These are phyloP conservation scores for Rhodomyrtus psidioides DNA, from an alignment of 441 rosid genomes.

Conservation along the genomic window DNA sequence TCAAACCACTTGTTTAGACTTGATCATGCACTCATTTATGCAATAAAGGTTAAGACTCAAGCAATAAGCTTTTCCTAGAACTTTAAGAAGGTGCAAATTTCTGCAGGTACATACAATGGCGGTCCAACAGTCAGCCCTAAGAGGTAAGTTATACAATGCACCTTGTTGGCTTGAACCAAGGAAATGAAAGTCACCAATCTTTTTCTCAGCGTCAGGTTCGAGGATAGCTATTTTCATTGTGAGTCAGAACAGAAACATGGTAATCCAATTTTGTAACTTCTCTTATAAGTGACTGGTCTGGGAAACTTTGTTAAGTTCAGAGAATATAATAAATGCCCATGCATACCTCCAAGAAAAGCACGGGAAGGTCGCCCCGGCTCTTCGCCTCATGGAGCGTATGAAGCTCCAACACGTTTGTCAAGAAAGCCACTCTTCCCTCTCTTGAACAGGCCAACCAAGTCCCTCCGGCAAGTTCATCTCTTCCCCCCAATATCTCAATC, in stretches of 20 bases:
- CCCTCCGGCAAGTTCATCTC: slow-evolving; percentile 59
- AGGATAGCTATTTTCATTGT: not conserved
- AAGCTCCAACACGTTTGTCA: slow-evolving; percentile 61
- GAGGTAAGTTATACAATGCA: not conserved
- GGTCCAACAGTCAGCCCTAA: not conserved
- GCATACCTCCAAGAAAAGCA: slow-evolving; percentile 52
- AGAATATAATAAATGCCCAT: not conserved
- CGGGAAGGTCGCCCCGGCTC: slow-evolving; percentile 61
- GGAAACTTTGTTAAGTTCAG: not conserved
- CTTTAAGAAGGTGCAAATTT: not conserved
- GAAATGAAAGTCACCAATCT: not conserved
- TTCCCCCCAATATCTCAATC: slow-evolving; percentile 44
- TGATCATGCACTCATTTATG: not conserved
- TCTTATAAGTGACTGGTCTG: not conserved
- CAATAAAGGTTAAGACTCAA: not conserved
- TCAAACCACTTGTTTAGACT: not conserved
- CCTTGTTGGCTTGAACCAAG: not conserved
- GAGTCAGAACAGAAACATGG: not conserved
- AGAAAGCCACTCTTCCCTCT: slow-evolving; percentile 51
- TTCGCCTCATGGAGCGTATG: slow-evolving; percentile 32
- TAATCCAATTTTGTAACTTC: not conserved
- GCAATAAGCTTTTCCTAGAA: not conserved
- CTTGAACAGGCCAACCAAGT: slow-evolving; percentile 66
- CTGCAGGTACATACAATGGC: not conserved
- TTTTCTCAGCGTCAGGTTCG: not conserved